These are phyloP conservation scores for Boletus tylopilopsis DNA, from an alignment of 768 basidiomycete species.

Conservation along the genomic window DNA sequence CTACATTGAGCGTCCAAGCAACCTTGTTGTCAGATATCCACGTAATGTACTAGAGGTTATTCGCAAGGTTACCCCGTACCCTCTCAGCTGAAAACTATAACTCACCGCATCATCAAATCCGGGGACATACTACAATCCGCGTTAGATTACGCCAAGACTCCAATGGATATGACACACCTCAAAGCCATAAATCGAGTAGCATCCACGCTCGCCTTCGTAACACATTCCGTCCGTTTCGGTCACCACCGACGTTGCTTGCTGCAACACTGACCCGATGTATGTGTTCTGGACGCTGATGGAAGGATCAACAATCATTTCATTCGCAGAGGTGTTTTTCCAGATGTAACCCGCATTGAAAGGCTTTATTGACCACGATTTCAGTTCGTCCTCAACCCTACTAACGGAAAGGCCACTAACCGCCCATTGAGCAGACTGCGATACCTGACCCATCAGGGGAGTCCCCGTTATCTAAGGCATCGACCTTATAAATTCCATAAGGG, in stretches of 20 bases:
- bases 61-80: neutral
- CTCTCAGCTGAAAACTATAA: constrained; percentile 1
- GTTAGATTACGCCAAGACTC: neutral
- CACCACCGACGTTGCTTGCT: constrained; percentile 78
- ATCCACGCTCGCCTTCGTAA: constrained; percentile 59
- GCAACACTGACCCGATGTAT: constrained; percentile 64
- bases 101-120: constrained; percentile 67
- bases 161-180: constrained; percentile 42
- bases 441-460: constrained; percentile 47
- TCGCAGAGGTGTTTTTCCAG: constrained; percentile 60
- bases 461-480: constrained; percentile 43
- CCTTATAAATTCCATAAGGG: constrained; percentile 5
- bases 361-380: constrained; percentile 28
- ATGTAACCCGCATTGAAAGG: constrained; percentile 74
- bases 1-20: constrained; percentile 72
- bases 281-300: constrained; percentile 54
- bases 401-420: constrained; percentile 46
- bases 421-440: constrained; percentile 86
- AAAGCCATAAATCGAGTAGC: constrained; percentile 78
- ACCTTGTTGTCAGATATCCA: constrained; percentile 71
- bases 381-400: neutral
- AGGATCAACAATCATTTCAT: constrained; percentile 55
- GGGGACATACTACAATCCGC: constrained; percentile 24
- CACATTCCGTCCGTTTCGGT: constrained; percentile 63
- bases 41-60: constrained; percentile 62